Evolutionary conservation across 2,329 filamentous ascomycete species (phyloP).

Genomic region (Colletotrichum orchidophilum): DNA sequence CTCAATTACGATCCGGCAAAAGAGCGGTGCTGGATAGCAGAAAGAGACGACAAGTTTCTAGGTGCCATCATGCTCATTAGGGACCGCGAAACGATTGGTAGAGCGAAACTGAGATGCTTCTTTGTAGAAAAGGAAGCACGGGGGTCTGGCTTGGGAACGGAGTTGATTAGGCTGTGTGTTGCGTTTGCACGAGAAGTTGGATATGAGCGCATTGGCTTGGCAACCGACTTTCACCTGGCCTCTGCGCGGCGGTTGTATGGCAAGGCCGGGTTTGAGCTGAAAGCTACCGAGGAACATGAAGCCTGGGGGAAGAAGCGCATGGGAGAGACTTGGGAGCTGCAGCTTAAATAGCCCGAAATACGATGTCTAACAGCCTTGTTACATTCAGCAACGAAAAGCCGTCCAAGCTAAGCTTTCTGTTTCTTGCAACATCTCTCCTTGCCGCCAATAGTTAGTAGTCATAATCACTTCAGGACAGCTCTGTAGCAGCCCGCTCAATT

Average conservation of each 20-base stretch:
- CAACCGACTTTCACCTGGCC: slow-evolving; percentile 34
- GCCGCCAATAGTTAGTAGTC: background rate
- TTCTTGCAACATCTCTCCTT: background rate
- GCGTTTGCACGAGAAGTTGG: slow-evolving; percentile 35
- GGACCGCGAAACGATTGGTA: slow-evolving; percentile 21
- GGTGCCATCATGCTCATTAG: slow-evolving; percentile 39
- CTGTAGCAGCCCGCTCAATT: background rate
- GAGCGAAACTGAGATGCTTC: slow-evolving; percentile 39
- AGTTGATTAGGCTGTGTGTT: slow-evolving; percentile 33
- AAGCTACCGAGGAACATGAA: slow-evolving; percentile 2
- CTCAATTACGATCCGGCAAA: slow-evolving; percentile 34
- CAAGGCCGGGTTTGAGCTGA: slow-evolving; percentile 34
- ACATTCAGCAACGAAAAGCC: background rate
- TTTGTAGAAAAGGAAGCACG: slow-evolving; percentile 37
- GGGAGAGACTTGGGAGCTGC: slow-evolving; percentile 31
- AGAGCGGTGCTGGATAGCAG: slow-evolving; percentile 43
- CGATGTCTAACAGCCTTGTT: background rate
- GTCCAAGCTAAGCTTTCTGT: background rate
- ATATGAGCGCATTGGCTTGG: slow-evolving; percentile 33
- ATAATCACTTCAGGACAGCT: background rate
- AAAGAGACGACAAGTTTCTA: slow-evolving; percentile 36
- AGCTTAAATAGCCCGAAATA: background rate
- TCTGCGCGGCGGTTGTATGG: slow-evolving; percentile 36
- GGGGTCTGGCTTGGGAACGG: slow-evolving; percentile 35
- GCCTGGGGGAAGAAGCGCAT: background rate